Conservation (phyloP, 495 filamentous ascomycete genomes). For the Neurospora pannonica region DNA sequence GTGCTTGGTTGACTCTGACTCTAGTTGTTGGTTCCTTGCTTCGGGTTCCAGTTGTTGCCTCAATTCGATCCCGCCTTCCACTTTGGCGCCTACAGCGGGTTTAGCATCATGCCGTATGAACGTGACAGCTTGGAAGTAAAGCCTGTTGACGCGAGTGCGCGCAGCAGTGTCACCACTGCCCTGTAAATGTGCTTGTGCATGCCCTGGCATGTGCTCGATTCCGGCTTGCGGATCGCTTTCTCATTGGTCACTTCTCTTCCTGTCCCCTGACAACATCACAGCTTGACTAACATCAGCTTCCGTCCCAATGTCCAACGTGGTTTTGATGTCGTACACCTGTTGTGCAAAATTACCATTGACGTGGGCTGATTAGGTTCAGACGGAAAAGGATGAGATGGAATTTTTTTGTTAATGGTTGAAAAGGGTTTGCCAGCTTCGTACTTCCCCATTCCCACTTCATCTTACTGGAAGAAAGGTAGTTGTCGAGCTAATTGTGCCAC, state of each 20-base stretch:
- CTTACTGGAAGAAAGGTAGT: not conserved
- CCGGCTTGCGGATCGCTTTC: not conserved
- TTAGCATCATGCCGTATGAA: not conserved
- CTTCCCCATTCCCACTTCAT: not conserved
- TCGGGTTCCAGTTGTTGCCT: not conserved
- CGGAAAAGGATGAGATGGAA: not conserved
- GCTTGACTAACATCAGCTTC: not conserved
- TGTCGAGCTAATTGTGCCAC: not conserved
- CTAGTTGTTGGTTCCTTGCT: not conserved
- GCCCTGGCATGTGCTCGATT: not conserved
- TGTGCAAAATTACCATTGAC: too few species aligned
- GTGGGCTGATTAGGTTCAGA: too few species aligned
- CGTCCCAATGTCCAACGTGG: not conserved
- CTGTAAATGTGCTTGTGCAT: not conserved
- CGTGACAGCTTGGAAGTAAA: not conserved
- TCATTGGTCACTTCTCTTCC: not conserved
- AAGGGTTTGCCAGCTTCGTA: not conserved
- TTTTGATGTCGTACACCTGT: not conserved
- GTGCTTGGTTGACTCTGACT: not conserved
- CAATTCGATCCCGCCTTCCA: not conserved
- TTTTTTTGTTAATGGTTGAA: not conserved
- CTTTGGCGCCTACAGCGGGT: not conserved
- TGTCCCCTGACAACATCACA: not conserved
- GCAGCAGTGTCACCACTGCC: constrained; percentile 4
- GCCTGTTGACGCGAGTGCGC: constrained; percentile 21